These are phyloP conservation scores for Hymenoscyphus fructigenus DNA, from an alignment of 2,329 filamentous ascomycete genomes.

Conservation along the genomic window DNA sequence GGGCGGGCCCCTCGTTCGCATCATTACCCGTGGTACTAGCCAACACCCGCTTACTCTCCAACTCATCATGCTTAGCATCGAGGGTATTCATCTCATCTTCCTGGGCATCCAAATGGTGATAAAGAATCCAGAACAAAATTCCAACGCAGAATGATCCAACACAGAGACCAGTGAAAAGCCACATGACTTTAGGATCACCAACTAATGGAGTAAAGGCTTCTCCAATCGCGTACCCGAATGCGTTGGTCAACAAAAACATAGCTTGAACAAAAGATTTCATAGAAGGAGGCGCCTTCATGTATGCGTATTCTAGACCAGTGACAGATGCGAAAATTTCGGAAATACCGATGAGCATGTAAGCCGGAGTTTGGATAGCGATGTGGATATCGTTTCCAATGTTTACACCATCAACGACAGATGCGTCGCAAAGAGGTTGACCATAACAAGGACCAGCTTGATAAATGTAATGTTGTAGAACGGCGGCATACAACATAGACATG, in stretches of 20 bases:
- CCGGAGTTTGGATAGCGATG: constrained; percentile 47
- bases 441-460: constrained; percentile 62
- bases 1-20: not conserved
- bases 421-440: constrained; percentile 44
- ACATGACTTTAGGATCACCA: constrained; percentile 44
- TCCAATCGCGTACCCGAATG: constrained; percentile 52
- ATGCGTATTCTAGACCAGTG: constrained; percentile 72
- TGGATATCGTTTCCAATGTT: constrained; percentile 52
- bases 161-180: constrained; percentile 34
- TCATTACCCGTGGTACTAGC: constrained; percentile 6
- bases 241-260: constrained; percentile 66
- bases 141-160: constrained; percentile 19
- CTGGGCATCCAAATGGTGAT: constrained; percentile 22
- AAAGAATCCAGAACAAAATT: constrained; percentile 25
- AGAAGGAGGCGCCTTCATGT: constrained; percentile 73
- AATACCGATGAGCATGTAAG: constrained; percentile 50
- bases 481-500: constrained; percentile 54
- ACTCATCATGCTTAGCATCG: constrained; percentile 25
- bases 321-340: constrained; percentile 58
- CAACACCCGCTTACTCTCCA: constrained; percentile 19
- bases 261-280: constrained; percentile 74
- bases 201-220: constrained; percentile 45
- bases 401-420: constrained; percentile 43
- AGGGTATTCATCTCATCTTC: constrained; percentile 30
- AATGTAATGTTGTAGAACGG: constrained; percentile 57